phyloP scores from a whole-genome alignment of 1,284 basidiomycete genomes.

The Austropuccinia psidii region DNA sequence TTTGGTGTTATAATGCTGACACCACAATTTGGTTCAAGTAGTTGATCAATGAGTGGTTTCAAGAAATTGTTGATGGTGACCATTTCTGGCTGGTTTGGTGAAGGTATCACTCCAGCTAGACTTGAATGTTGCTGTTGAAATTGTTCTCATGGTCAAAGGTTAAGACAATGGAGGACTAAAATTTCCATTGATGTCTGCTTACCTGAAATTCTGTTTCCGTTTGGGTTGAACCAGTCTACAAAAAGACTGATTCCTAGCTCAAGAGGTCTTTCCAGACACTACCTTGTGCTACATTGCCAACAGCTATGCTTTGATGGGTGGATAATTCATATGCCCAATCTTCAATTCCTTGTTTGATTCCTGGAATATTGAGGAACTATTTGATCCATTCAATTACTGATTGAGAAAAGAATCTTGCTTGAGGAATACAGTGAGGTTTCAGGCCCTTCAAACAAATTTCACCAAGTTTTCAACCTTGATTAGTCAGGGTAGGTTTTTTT shows the following conservation, averaged over 20 bases:
- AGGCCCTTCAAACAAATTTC: too few relatives aligned
- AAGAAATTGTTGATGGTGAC: conserved; percentile 4
- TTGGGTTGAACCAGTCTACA: conserved; percentile 12
- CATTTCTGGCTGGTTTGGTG: not conserved
- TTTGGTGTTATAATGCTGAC: not conserved
- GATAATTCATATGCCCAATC: too few relatives aligned
- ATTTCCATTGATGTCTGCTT: not conserved
- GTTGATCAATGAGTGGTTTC: not conserved
- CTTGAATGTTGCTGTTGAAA: not conserved
- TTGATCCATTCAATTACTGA: too few relatives aligned
- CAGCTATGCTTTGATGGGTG: too few relatives aligned
- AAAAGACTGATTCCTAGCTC: not conserved
- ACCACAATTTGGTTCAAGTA: not conserved
- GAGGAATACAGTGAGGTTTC: too few relatives aligned
- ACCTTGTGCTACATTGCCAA: too few relatives aligned
- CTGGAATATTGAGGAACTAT: too few relatives aligned
- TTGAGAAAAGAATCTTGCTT: too few relatives aligned
- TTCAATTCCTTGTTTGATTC: too few relatives aligned
- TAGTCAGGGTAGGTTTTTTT: too few relatives aligned
- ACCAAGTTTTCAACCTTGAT: too few relatives aligned
- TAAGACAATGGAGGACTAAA: not conserved
- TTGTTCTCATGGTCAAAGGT: not conserved
- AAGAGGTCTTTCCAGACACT: too few relatives aligned
- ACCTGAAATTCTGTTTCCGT: not conserved
- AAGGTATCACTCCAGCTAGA: not conserved